Base-by-base conservation (phyloP, 2,329 filamentous ascomycete genomes). In the Beauveria varroae region DNA sequence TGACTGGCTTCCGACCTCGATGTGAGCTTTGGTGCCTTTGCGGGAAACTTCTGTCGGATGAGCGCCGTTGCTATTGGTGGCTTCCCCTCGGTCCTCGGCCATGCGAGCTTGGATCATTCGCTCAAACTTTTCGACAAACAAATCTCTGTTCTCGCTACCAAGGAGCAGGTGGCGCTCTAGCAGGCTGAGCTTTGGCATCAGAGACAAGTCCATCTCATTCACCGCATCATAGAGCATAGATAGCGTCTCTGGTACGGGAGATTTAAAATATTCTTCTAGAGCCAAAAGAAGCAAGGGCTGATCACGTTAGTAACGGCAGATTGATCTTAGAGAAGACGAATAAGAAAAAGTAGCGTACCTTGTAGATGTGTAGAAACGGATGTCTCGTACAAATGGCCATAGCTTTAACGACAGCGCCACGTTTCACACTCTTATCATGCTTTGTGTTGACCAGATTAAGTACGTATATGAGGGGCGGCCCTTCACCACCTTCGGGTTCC, bases 351-450 rank as follows among this genome's bases (percentile, higher is more conserved):
- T 59, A 62, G 72, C 79, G 66, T 73, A 89, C 90, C 83, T 99
- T 99, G 79, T 99, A 99, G 65, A 99, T 99, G 75, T 99, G 95
- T 67, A 99, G 78, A 75, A 99, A 99, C 3, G 95, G 93, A 78
- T 99, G 95, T 49, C 95, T 83, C 8, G 95, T 99, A 79, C 95
- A 99, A 67, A 99, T 97, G 34, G 95, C 95, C 95, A 99, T 99
- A 47, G 95, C 91, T 73, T 98, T 98, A 62, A 98, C 93, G 55
- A 97, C 83, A 22, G 95, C 95, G 62, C 95, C 95, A 82, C 95
- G 87, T 76, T 95, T 96, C 53, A 91, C 91, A 22, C 88, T 89
- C 70, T 90, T 93, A 78, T 99, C 95, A 73, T 96, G 91, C 74
- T 98, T 98, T 8, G 93, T 99, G 73, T 99, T 98, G 68, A 99